Evolutionary conservation across 768 basidiomycete species (phyloP).

Genomic region (Terana coerulea): DNA sequence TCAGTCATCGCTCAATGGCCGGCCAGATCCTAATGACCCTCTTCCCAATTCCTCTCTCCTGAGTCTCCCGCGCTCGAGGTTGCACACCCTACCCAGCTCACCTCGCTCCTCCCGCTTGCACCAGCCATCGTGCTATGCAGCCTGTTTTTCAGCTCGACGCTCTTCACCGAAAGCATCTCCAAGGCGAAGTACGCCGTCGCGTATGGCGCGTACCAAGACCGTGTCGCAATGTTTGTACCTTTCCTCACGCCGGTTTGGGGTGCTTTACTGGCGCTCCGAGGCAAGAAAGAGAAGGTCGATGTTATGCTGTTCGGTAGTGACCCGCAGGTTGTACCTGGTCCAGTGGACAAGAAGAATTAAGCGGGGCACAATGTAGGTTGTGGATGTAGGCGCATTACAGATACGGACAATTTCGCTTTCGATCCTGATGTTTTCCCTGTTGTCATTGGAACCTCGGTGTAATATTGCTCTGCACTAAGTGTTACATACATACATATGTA

Average conservation of each 20-base stretch:
- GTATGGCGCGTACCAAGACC: conserved; percentile 68
- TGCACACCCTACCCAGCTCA: conserved; percentile 19
- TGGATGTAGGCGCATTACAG: no score
- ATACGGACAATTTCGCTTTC: no score
- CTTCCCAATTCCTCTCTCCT: conserved; percentile 55
- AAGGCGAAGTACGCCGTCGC: conserved; percentile 63
- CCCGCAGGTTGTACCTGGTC: no score
- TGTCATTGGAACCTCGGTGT: no score
- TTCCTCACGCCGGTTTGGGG: conserved; percentile 43
- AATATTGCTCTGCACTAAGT: no score
- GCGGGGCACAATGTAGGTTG: no score
- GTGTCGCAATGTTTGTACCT: conserved; percentile 80
- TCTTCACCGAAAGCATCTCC: conserved; percentile 80
- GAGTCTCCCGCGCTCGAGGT: conserved; percentile 23
- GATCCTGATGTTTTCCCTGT: no score
- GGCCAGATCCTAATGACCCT: conserved; percentile 70
- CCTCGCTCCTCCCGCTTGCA: conserved; percentile 35
- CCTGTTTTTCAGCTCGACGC: conserved; percentile 76
- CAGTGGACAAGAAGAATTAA: no score
- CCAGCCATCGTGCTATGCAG: conserved; percentile 61
- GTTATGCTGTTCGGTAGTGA: conserved; percentile 40
- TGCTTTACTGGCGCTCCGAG: conserved; percentile 32
- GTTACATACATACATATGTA: no score
- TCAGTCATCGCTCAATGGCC: background rate
- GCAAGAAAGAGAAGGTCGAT: conserved; percentile 36